phyloP scores from a whole-genome alignment of 78 protist genomes.

The Monocercomonoides exilis region DNA sequence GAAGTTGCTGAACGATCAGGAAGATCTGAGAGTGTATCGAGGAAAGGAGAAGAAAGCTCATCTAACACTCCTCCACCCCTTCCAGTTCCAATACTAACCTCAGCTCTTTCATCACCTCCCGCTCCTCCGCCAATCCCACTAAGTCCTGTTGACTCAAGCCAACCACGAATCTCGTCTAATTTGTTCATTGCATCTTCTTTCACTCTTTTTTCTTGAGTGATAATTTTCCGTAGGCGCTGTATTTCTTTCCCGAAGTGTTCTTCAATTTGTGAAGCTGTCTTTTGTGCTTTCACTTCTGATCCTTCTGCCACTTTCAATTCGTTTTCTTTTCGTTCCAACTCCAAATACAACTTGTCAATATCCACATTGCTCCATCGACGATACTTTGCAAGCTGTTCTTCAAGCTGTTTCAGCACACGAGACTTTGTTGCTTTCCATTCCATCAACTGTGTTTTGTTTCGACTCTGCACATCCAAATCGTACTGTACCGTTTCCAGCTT shows the following conservation, averaged over 20 bases:
- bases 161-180: not conserved
- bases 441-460: not conserved
- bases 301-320: not conserved
- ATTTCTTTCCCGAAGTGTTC: not conserved
- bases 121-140: no score
- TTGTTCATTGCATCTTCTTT: not conserved
- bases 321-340: not conserved
- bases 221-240: not conserved
- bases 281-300: not conserved
- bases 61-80: no score
- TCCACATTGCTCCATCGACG: not conserved
- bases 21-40: no score
- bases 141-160: not conserved
- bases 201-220: not conserved
- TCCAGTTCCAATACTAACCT: no score
- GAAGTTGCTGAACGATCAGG: no score
- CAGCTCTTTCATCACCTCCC: no score
- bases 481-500: not conserved
- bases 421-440: not conserved
- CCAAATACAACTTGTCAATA: not conserved
- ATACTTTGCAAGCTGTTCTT: not conserved
- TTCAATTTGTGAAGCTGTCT: not conserved
- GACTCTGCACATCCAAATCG: not conserved
- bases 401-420: not conserved
- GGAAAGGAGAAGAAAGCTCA: no score